Conservation (phyloP, 305 asterid species). For the Fraxinus albicans region DNA sequence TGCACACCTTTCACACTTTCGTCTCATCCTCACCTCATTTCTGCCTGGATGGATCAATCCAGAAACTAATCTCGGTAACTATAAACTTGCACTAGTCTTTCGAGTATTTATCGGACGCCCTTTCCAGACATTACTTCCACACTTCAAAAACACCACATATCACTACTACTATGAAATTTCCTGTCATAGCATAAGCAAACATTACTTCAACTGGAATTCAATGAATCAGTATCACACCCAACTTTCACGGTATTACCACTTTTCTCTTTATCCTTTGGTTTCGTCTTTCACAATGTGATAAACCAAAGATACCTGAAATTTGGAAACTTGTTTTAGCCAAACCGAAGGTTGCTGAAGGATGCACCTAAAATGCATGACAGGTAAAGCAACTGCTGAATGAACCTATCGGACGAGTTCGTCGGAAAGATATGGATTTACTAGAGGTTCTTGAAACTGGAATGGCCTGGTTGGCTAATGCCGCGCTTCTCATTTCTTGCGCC, state of each 20-base stretch:
- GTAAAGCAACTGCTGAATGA: slow-evolving; percentile 88
- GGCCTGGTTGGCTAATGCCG: slow-evolving; percentile 44
- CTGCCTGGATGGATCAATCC: neutral
- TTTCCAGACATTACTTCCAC: neutral
- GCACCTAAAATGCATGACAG: slow-evolving; percentile 66
- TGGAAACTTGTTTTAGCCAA: slow-evolving; percentile 5
- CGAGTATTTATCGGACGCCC: neutral
- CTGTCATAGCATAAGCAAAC: neutral
- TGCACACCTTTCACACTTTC: neutral
- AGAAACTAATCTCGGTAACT: neutral
- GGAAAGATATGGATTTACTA: slow-evolving; percentile 53
- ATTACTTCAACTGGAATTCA: neutral
- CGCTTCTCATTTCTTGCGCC: slow-evolving; percentile 85
- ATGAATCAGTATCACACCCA: neutral
- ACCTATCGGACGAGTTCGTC: slow-evolving; percentile 54
- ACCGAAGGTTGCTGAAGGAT: neutral
- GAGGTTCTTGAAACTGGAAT: slow-evolving; percentile 46
- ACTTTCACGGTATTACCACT: neutral
- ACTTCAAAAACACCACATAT: neutral
- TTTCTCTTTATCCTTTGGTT: neutral
- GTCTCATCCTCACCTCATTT: too few species aligned
- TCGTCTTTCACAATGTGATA: neutral
- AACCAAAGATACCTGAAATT: slow-evolving; percentile 1
- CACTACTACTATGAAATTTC: neutral
- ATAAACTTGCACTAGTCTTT: neutral